Evolutionary conservation across 805 yeast species (phyloP), one percentile per base, ranked within the genome.

Genomic region (Sugiyamaella chiloensis): DNA sequence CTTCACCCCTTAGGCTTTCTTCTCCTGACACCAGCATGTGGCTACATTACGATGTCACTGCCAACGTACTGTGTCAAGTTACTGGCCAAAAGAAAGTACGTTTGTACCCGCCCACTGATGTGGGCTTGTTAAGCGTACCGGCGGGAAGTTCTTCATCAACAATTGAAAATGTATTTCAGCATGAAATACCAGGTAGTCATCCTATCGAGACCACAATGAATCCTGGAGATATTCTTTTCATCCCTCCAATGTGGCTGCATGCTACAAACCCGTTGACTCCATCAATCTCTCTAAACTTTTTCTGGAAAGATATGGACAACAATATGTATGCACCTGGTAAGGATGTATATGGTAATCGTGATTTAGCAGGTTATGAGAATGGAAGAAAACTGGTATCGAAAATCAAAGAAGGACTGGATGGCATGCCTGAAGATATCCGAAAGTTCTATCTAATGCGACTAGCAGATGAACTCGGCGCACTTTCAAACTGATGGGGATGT

Each of bases 181-280:
- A 51, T 6, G 34, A 44, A 14, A 39, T 45, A 12, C 39, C 39
- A n/a, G 39, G 45, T 11, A 30, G 39, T 5, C 60, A 57, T 20
- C 68, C 71, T 4, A 47, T 54, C 24, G 70, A 66, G 44, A 47
- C 56, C 17, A 42, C 52, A 14, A 58, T 68, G 63, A 24, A 55
- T 11, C 68, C 72, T 1, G 71, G 73, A 4, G 73, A 69, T 47
- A 53, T 66, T 19, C 35, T 69, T 7, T 64, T 60, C 41, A 60
- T 68, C 26, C 73, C 73, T 7, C 49, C 70, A 3, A 52, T 64
- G 58, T 68, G 73, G 73, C 52, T 67, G 3, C 71, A 68, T 50
- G 70, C 72, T 19, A 64, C 68, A 9, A 49, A 48, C n/a, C 63
- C 67, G 2, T 40, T 57, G 11, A 42, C 46, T 3, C 58, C 66